Conservation (phyloP, 2,329 filamentous ascomycete species). For the Monosporascus sp. region DNA sequence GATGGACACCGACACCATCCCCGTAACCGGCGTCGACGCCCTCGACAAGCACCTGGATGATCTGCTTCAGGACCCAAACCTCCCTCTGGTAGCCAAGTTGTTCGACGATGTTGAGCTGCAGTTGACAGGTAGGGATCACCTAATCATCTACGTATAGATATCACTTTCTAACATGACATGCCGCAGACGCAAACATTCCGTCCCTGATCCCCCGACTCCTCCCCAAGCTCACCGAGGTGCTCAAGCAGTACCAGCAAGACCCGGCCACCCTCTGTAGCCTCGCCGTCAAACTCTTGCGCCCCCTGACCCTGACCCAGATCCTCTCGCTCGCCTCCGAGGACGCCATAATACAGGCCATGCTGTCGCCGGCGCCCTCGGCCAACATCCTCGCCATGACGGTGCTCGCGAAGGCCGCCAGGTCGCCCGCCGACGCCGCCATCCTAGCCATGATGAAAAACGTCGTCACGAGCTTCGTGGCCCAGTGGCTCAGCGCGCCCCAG, state of each 20-base stretch:
- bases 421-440: constrained; percentile 43
- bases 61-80: constrained; percentile 38
- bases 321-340: constrained; percentile 47
- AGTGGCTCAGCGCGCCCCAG: constrained; percentile 49
- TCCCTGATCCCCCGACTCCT: constrained; percentile 48
- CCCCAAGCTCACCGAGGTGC: constrained; percentile 47
- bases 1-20: constrained; percentile 36
- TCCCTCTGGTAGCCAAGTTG: constrained; percentile 41
- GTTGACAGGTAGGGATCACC: constrained; percentile 39
- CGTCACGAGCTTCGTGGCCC: constrained; percentile 41
- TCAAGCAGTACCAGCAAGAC: constrained; percentile 46
- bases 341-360: constrained; percentile 46
- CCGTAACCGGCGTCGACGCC: constrained; percentile 47
- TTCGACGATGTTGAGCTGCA: constrained; percentile 57
- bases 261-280: constrained; percentile 47
- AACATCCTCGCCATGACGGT: constrained; percentile 54
- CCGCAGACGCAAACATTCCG: constrained; percentile 45
- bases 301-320: constrained; percentile 46
- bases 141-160: too few species aligned
- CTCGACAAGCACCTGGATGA: constrained; percentile 49
- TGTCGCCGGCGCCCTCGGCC: constrained; percentile 48
- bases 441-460: constrained; percentile 45
- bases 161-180: constrained; percentile 1
- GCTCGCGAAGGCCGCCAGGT: constrained; percentile 47
- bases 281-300: constrained; percentile 50